phyloP scores from a whole-genome alignment of 2,329 filamentous ascomycete genomes.

The Chrysosporium queenslandicum region DNA sequence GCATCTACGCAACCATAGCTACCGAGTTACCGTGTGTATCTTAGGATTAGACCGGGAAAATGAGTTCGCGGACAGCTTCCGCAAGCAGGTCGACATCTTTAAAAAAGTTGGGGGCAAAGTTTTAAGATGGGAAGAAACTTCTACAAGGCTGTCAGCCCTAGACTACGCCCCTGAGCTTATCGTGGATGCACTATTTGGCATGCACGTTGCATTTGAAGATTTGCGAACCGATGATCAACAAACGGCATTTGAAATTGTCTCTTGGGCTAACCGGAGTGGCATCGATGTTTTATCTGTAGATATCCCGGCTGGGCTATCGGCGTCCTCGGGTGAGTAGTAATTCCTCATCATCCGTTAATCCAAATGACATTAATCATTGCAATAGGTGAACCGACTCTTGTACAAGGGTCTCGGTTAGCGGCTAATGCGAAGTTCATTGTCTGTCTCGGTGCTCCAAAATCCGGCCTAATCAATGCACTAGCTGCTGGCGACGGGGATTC shows the following conservation, averaged over 20 bases:
- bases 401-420: conserved; percentile 68
- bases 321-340: conserved; percentile 51
- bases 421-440: conserved; percentile 75
- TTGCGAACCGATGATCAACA: conserved; percentile 72
- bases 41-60: conserved; percentile 74
- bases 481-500: conserved; percentile 46
- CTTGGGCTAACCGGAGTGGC: conserved; percentile 84
- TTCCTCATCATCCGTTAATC: not conserved
- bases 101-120: conserved; percentile 72
- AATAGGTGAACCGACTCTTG: conserved; percentile 44
- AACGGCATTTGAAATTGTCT: conserved; percentile 77
- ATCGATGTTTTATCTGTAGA: conserved; percentile 79
- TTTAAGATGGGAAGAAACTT: conserved; percentile 50
- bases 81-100: conserved; percentile 73
- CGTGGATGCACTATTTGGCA: conserved; percentile 77
- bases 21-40: conserved; percentile 72
- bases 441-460: conserved; percentile 76
- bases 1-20: conserved; percentile 73
- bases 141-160: conserved; percentile 41
- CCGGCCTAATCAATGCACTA: conserved; percentile 69
- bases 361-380: not conserved
- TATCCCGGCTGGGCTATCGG: conserved; percentile 79
- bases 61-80: conserved; percentile 68
- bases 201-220: conserved; percentile 82
- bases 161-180: conserved; percentile 65